Percentiles rank a stretch among this genome's conserved stretches.
Evolutionary conservation across 2,329 filamentous ascomycete species (phyloP).

Genomic region (Decorospora gaudefroyi): DNA sequence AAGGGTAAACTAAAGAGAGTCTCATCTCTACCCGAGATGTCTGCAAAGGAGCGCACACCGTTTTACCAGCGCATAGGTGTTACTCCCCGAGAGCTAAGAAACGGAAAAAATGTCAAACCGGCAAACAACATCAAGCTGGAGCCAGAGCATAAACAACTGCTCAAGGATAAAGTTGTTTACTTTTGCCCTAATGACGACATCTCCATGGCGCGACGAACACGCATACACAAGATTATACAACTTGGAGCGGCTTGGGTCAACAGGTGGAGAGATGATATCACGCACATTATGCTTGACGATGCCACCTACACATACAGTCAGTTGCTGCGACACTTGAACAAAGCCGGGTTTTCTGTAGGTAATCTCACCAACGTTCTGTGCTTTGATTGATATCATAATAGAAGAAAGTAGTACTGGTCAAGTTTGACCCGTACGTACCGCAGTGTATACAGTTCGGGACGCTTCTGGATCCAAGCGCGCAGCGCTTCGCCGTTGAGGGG

Average conservation of each 20-base stretch:
- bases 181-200: conserved; percentile 84
- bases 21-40: conserved; percentile 28
- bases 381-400: conserved; percentile 18
- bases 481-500: conserved; percentile 64
- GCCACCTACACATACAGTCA: conserved; percentile 63
- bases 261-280: conserved; percentile 61
- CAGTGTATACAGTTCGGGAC: conserved; percentile 50
- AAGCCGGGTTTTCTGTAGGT: conserved; percentile 55
- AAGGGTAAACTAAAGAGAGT: conserved; percentile 26
- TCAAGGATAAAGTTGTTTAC: conserved; percentile 49
- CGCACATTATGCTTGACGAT: conserved; percentile 80
- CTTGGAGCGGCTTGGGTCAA: conserved; percentile 71
- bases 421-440: conserved; percentile 51
- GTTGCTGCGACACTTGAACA: conserved; percentile 61
- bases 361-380: not conserved
- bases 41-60: conserved; percentile 17
- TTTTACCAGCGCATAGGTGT: conserved; percentile 38
- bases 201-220: conserved; percentile 65
- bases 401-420: conserved; percentile 56
- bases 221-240: conserved; percentile 71
- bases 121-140: conserved; percentile 40
- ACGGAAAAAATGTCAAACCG: conserved; percentile 35
- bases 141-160: conserved; percentile 40
- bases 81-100: conserved; percentile 39
- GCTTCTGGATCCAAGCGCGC: conserved; percentile 59